phyloP scores from a whole-genome alignment of 2,329 filamentous ascomycete species.

The Alternaria longipes region DNA sequence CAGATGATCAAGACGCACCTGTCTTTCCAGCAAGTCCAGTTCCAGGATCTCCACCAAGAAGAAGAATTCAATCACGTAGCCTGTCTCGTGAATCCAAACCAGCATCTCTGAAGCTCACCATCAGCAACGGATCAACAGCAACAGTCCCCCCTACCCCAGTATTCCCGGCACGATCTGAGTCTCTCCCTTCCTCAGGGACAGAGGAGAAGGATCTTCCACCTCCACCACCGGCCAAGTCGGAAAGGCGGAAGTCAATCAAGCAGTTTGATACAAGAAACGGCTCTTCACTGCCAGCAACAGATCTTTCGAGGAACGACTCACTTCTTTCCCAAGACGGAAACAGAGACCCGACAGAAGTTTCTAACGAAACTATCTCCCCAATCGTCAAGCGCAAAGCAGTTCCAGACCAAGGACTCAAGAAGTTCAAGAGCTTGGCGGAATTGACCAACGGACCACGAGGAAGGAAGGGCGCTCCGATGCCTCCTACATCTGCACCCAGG shows the following conservation, averaged over 20 bases:
- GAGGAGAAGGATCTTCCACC: constrained; percentile 45
- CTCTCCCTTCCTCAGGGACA: constrained; percentile 20
- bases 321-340: constrained; percentile 35
- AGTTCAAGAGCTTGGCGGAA: constrained; percentile 43
- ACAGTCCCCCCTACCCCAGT: constrained; percentile 38
- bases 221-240: constrained; percentile 48
- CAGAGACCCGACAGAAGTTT: neutral
- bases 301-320: constrained; percentile 40
- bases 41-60: constrained; percentile 32
- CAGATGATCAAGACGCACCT: constrained; percentile 25
- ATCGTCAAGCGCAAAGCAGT: constrained; percentile 42
- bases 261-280: constrained; percentile 33
- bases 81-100: constrained; percentile 49
- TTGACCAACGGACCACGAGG: constrained; percentile 42
- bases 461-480: constrained; percentile 33
- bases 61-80: constrained; percentile 42
- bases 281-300: constrained; percentile 30
- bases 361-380: constrained; percentile 16
- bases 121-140: constrained; percentile 53
- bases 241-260: constrained; percentile 28
- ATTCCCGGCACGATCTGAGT: constrained; percentile 19
- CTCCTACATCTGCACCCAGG: constrained; percentile 33
- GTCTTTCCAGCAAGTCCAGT: constrained; percentile 22
- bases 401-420: constrained; percentile 28
- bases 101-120: constrained; percentile 43